phyloP scores from a whole-genome alignment of 768 basidiomycete species.

The Russula compacta region DNA sequence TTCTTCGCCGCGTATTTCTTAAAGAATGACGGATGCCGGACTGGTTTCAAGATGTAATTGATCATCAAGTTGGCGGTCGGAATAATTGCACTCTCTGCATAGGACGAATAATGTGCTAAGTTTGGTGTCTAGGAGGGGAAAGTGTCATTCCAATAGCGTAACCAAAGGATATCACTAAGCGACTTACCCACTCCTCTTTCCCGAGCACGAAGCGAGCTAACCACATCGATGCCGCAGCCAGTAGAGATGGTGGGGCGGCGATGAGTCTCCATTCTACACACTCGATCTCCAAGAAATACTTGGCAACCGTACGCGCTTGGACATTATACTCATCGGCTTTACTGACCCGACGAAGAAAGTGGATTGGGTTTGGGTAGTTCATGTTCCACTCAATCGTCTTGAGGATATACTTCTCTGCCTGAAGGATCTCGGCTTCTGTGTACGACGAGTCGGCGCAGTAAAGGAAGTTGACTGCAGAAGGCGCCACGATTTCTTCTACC shows the following conservation, averaged over 20 bases:
- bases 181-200: constrained; percentile 77
- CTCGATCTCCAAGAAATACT: constrained; percentile 84
- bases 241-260: constrained; percentile 59
- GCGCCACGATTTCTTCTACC: constrained; percentile 87
- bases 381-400: constrained; percentile 82
- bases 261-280: constrained; percentile 76
- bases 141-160: constrained; percentile 11
- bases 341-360: constrained; percentile 80
- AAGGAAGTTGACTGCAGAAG: constrained; percentile 72
- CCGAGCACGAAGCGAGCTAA: constrained; percentile 71
- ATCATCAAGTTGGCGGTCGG: constrained; percentile 82
- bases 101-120: constrained; percentile 80
- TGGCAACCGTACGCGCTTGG: constrained; percentile 76
- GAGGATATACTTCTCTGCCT: constrained; percentile 83
- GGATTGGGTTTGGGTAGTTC: constrained; percentile 80
- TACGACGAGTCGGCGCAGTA: constrained; percentile 73
- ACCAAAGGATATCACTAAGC: neutral
- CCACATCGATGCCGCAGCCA: constrained; percentile 84
- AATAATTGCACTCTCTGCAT: constrained; percentile 68
- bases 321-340: constrained; percentile 91
- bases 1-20: constrained; percentile 85
- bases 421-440: constrained; percentile 70
- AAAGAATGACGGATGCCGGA: constrained; percentile 68
- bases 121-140: constrained; percentile 56
- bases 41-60: constrained; percentile 70